Base-by-base conservation (phyloP, 164 flowering plant genomes). In the Magnolia kwangsiensis region DNA sequence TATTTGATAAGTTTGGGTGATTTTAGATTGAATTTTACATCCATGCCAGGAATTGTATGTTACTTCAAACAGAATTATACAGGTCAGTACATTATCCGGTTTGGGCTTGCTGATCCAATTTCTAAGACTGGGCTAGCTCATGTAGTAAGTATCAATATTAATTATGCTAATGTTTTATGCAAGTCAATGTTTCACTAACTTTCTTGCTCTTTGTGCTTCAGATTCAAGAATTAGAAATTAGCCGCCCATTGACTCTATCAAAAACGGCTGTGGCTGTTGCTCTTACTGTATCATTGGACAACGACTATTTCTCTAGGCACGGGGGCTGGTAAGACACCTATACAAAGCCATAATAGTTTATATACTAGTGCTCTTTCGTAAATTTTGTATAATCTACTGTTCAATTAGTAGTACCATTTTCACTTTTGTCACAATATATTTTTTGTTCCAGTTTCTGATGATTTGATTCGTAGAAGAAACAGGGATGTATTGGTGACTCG, bases 211-310 rank as follows among this genome's bases (percentile, higher is more conserved):
- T 51, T 74, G 8, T 59, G 16, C 78, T 82, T 80, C 87, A 96
- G 98, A 84, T 91, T 72, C 81, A 90, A 81, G 99, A 96, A 50
- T 82, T 96, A 76, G 88, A 90, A 63, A 86, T 91, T 21, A 69
- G 72, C n/a, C 93, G 91, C 8, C 91, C 96, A 14, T 77, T 96
- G 77, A 92, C 91, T 69, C 84, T 96, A 51, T 88, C 96, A 4
- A 98, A 96, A 84, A 92, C 98, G 83, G 97, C 98, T 18, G 96
- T 94, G 49, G 83, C 98, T 51, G 81, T 96, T 69, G 98, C 99
- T 79, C 92, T 96, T 77, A 98, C 99, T 72, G 87, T 96, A 21
- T 94, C 99, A 65, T 83, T 96, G 72, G 99, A 96, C 81, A 91
- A 88, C 83, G 98, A 96, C 81, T 92, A 92, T 78, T 96, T 96